phyloP scores from a whole-genome alignment of 208 protist genomes.

The Spongospora subterranea region DNA sequence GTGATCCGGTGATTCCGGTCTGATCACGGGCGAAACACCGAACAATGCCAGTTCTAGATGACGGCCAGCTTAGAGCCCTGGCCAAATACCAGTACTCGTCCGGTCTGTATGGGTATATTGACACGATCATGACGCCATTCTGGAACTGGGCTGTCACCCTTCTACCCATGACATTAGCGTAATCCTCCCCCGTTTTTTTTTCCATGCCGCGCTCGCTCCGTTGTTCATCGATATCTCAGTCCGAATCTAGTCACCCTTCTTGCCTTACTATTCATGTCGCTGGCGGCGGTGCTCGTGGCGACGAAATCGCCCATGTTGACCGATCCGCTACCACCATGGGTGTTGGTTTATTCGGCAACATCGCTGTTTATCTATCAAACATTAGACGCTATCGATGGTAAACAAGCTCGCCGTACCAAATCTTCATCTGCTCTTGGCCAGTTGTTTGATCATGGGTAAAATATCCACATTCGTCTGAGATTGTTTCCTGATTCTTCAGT shows the following conservation, averaged over 20 bases:
- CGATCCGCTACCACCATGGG: constrained; percentile 58
- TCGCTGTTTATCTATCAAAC: constrained; percentile 63
- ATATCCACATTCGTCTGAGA: background rate
- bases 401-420: constrained; percentile 64
- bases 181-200: background rate
- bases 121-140: constrained; percentile 56
- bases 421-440: constrained; percentile 63
- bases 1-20: too few species aligned
- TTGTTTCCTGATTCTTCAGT: background rate
- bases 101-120: constrained; percentile 14
- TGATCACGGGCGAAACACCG: too few species aligned
- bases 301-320: background rate
- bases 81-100: constrained; percentile 39
- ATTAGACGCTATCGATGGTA: constrained; percentile 66
- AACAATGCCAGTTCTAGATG: too few species aligned
- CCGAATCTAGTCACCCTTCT: constrained; percentile 3
- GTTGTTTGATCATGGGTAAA: constrained; percentile 67
- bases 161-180: constrained; percentile 45
- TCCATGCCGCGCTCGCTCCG: background rate
- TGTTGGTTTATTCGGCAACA: background rate
- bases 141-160: constrained; percentile 24
- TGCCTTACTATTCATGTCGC: background rate
- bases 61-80: constrained; percentile 13
- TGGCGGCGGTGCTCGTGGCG: background rate
- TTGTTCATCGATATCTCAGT: background rate